Conservation (phyloP, 169 alveolate species). For the Theileria equi region DNA sequence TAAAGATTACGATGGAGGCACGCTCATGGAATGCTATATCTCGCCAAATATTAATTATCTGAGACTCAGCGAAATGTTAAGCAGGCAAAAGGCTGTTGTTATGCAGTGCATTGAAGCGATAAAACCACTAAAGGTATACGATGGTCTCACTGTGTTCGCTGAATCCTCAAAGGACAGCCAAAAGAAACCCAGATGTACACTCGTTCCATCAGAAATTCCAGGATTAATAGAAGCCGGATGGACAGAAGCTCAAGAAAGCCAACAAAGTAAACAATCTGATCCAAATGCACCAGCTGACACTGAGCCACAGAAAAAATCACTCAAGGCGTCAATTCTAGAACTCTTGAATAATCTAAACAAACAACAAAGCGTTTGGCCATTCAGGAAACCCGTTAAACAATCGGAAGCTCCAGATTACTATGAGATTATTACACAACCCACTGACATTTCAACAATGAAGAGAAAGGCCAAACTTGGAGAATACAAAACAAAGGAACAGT, state of each 20-base stretch:
- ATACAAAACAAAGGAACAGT: slow-evolving; percentile 84
- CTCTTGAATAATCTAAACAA: slow-evolving; percentile 75
- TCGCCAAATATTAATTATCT: slow-evolving; percentile 90
- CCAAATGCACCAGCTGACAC: slow-evolving; percentile 17
- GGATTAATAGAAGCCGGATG: slow-evolving; percentile 93
- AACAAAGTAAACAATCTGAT: slow-evolving; percentile 16
- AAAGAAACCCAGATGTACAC: slow-evolving; percentile 32
- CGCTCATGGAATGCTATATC: slow-evolving; percentile 97
- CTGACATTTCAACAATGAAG: slow-evolving; percentile 91
- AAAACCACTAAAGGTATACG: slow-evolving; percentile 77
- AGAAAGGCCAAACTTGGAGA: slow-evolving; percentile 86
- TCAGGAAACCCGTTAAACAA: slow-evolving; percentile 92
- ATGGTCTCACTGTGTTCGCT: slow-evolving; percentile 78
- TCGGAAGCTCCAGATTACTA: slow-evolving; percentile 96
- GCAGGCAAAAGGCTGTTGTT: slow-evolving; percentile 86
- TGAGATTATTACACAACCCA: slow-evolving; percentile 93
- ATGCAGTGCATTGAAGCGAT: slow-evolving; percentile 79
- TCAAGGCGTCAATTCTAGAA: slow-evolving; percentile 79
- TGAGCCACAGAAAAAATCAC: slow-evolving; percentile 58
- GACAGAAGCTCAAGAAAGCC: slow-evolving; percentile 71
- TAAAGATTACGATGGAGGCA: slow-evolving; percentile 99
- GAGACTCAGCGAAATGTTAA: slow-evolving; percentile 86
- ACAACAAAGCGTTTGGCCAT: slow-evolving; percentile 91
- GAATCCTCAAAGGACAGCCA: no score
- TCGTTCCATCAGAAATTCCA: slow-evolving; percentile 82